phyloP scores from a whole-genome alignment of 139 green algal species.

The Nannochloris sp. region DNA sequence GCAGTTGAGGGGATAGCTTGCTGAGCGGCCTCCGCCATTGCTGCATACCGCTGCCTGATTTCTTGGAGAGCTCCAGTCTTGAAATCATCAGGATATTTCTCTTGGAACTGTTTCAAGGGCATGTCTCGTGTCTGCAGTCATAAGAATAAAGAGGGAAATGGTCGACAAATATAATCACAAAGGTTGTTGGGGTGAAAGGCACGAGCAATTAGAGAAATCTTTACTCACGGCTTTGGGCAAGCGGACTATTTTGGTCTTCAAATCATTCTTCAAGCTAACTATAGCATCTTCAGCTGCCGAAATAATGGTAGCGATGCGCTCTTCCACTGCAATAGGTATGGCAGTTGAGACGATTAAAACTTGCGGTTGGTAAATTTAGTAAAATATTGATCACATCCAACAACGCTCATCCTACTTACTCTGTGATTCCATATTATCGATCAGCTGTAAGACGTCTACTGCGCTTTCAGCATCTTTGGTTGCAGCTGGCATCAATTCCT shows the following conservation, averaged over 20 bases:
- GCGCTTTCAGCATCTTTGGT: not conserved
- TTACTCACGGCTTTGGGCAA: constrained; percentile 19
- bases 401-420: too few species aligned
- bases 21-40: constrained; percentile 1
- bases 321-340: constrained; percentile 28
- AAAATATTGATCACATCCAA: too few species aligned
- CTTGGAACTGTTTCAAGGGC: constrained; percentile 17
- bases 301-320: constrained; percentile 11
- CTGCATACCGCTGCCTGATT: constrained; percentile 17
- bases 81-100: constrained; percentile 23
- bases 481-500: too few species aligned
- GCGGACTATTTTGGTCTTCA: constrained; percentile 7
- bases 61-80: constrained; percentile 22
- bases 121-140: constrained; percentile 12
- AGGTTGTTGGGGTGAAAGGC: not conserved
- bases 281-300: constrained; percentile 22
- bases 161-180: not conserved
- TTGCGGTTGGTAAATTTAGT: too few species aligned
- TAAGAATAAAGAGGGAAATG: not conserved
- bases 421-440: constrained; percentile 1
- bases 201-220: not conserved
- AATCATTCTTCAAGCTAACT: constrained; percentile 12
- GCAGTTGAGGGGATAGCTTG: not conserved
- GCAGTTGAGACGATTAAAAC: too few species aligned
- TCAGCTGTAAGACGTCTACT: constrained; percentile 7